Conservation (phyloP, 768 basidiomycete genomes). For the Crepidotus variabilis region DNA sequence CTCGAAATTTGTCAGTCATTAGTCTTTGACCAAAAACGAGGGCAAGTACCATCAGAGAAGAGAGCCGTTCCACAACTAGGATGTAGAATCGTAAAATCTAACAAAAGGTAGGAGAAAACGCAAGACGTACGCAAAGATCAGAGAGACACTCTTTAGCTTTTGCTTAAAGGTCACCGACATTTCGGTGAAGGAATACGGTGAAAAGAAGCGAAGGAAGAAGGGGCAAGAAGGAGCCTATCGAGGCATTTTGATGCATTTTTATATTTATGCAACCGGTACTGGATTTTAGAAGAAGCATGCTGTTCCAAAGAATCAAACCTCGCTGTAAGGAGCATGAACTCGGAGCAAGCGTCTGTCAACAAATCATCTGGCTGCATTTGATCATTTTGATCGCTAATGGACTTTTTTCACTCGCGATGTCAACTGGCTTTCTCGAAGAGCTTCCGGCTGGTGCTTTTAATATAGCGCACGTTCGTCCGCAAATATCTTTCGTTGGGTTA, state of each 20-base stretch:
- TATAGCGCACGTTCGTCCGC: too few relatives aligned
- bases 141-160: conserved; percentile 57
- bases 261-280: conserved; percentile 3
- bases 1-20: conserved; percentile 3
- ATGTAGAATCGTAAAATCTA: background rate
- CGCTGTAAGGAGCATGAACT: background rate
- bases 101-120: background rate
- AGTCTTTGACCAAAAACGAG: background rate
- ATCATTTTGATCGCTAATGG: background rate
- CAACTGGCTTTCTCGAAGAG: too few relatives aligned
- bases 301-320: background rate
- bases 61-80: conserved; percentile 80
- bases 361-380: background rate
- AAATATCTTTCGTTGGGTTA: too few relatives aligned
- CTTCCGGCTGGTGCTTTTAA: too few relatives aligned
- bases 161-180: conserved; percentile 25
- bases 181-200: conserved; percentile 7
- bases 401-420: too few relatives aligned
- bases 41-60: conserved; percentile 71
- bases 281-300: background rate
- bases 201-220: conserved; percentile 2
- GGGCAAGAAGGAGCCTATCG: conserved; percentile 2
- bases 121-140: conserved; percentile 75
- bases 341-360: background rate
- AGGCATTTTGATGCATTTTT: background rate